These are phyloP conservation scores for Phlegmacium glaucopus DNA, from an alignment of 768 basidiomycete species.

Conservation along the genomic window DNA sequence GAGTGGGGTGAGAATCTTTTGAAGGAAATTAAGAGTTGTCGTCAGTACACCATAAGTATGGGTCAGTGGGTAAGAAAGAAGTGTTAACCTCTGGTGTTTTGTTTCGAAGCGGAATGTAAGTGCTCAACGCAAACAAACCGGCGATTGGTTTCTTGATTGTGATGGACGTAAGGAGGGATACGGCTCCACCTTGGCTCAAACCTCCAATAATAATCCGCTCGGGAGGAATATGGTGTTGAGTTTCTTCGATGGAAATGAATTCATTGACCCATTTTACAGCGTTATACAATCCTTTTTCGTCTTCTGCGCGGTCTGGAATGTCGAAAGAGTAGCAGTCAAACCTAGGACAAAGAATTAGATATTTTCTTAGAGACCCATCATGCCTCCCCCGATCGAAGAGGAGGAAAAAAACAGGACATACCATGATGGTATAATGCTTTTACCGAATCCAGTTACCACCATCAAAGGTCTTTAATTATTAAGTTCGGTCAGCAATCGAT, in stretches of 20 bases:
- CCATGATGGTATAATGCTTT: too few species aligned
- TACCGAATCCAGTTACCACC: too few species aligned
- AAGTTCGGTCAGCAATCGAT: too few species aligned
- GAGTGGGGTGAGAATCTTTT: slow-evolving; percentile 47
- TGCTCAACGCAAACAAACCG: slow-evolving; percentile 58
- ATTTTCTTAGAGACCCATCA: too few species aligned
- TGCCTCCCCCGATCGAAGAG: too few species aligned
- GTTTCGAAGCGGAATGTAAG: slow-evolving; percentile 55
- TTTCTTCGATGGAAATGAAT: slow-evolving; percentile 56
- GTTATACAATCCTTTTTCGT: too few species aligned
- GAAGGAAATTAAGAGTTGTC: neutral
- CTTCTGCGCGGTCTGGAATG: too few species aligned
- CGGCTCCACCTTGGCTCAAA: slow-evolving; percentile 67
- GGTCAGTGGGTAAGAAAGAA: neutral
- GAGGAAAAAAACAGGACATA: too few species aligned
- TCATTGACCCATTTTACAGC: slow-evolving; percentile 46
- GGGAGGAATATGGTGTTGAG: slow-evolving; percentile 49
- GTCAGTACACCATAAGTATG: slow-evolving; percentile 7
- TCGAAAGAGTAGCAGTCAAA: slow-evolving; percentile 57
- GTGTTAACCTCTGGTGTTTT: slow-evolving; percentile 50
- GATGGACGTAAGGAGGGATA: slow-evolving; percentile 58
- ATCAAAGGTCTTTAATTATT: too few species aligned
- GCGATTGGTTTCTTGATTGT: too few species aligned
- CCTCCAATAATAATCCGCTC: slow-evolving; percentile 70
- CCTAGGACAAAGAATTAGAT: slow-evolving; percentile 24